A percentile compares a stretch with the other conserved stretches of the same genome.
Evolutionary conservation across 2,329 filamentous ascomycete species (phyloP).

Genomic region (Chaetomium globosum): DNA sequence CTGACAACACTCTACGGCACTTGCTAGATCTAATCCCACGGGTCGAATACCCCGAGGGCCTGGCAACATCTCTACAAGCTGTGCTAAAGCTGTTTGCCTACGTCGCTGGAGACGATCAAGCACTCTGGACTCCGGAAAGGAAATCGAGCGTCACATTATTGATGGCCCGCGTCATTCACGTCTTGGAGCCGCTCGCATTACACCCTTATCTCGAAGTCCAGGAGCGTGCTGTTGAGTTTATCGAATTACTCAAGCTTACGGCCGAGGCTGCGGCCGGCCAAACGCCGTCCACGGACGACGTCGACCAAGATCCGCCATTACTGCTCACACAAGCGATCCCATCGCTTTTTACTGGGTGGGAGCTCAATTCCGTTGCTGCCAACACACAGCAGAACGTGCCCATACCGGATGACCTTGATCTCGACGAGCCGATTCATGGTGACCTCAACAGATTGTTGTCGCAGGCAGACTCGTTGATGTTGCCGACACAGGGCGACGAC

Average conservation of each 20-base stretch:
- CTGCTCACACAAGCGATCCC: slow-evolving; percentile 90
- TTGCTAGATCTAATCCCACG: slow-evolving; percentile 68
- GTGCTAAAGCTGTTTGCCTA: slow-evolving; percentile 80
- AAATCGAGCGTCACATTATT: slow-evolving; percentile 76
- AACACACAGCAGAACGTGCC: slow-evolving; percentile 87
- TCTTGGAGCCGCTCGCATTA: slow-evolving; percentile 74
- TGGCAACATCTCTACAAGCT: slow-evolving; percentile 82
- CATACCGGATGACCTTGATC: slow-evolving; percentile 71
- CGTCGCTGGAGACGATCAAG: slow-evolving; percentile 66
- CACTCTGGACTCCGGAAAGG: slow-evolving; percentile 70
- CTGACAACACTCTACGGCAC: slow-evolving; percentile 72
- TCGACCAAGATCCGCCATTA: slow-evolving; percentile 70
- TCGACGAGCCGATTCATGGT: slow-evolving; percentile 80
- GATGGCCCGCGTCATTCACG: slow-evolving; percentile 78
- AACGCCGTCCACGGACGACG: slow-evolving; percentile 56
- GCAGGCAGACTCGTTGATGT: slow-evolving; percentile 53
- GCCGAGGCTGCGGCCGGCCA: slow-evolving; percentile 77
- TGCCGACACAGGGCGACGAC: slow-evolving; percentile 59
- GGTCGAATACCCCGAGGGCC: slow-evolving; percentile 62
- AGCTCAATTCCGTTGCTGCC: slow-evolving; percentile 85
- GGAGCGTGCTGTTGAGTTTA: slow-evolving; percentile 88
- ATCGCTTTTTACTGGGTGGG: slow-evolving; percentile 79
- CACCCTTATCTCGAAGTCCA: slow-evolving; percentile 93
- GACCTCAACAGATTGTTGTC: slow-evolving; percentile 70
- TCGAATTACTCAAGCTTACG: slow-evolving; percentile 84